Conservation (phyloP, 2,329 filamentous ascomycete genomes). For the Cladosporium halotolerans region DNA sequence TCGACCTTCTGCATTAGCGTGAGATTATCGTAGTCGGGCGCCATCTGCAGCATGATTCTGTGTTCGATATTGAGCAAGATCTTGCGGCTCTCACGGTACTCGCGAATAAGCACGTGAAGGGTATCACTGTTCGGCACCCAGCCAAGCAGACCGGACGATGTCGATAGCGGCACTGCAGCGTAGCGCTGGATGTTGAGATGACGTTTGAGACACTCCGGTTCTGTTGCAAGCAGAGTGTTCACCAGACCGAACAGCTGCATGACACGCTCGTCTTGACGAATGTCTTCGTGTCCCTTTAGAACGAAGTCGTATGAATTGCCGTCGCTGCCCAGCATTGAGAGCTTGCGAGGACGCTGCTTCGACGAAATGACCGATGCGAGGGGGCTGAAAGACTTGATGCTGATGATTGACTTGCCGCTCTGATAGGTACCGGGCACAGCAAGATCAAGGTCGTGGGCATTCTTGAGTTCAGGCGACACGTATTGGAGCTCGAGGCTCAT, state of each 20-base stretch:
- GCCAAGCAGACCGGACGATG: slow-evolving; percentile 88
- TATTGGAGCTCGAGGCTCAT: slow-evolving; percentile 92
- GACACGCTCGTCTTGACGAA: slow-evolving; percentile 95
- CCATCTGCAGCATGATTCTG: slow-evolving; percentile 99
- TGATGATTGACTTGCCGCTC: slow-evolving; percentile 70
- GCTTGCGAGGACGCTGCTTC: slow-evolving; percentile 89
- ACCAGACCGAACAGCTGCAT: slow-evolving; percentile 99
- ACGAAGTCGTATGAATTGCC: slow-evolving; percentile 80
- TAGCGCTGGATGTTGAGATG: slow-evolving; percentile 95
- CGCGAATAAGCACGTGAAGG: slow-evolving; percentile 88
- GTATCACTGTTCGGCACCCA: slow-evolving; percentile 99
- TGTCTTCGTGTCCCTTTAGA: slow-evolving; percentile 98
- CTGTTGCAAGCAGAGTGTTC: slow-evolving; percentile 88
- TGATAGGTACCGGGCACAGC: slow-evolving; percentile 94
- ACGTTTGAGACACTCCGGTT: slow-evolving; percentile 93
- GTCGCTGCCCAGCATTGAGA: slow-evolving; percentile 83
- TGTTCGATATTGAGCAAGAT: slow-evolving; percentile 99
- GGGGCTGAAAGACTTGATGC: slow-evolving; percentile 83
- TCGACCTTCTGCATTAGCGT: slow-evolving; percentile 99
- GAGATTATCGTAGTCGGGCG: slow-evolving; percentile 95
- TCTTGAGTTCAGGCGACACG: slow-evolving; percentile 87
- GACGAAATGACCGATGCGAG: slow-evolving; percentile 90
- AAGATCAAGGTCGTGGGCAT: slow-evolving; percentile 77
- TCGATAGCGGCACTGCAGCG: slow-evolving; percentile 92
- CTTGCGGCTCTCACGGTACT: slow-evolving; percentile 94